Evolutionary conservation across 2,329 filamentous ascomycete genomes (phyloP), one percentile per base, ranked within the genome.

Genomic region (Trichoderma sp.): DNA sequence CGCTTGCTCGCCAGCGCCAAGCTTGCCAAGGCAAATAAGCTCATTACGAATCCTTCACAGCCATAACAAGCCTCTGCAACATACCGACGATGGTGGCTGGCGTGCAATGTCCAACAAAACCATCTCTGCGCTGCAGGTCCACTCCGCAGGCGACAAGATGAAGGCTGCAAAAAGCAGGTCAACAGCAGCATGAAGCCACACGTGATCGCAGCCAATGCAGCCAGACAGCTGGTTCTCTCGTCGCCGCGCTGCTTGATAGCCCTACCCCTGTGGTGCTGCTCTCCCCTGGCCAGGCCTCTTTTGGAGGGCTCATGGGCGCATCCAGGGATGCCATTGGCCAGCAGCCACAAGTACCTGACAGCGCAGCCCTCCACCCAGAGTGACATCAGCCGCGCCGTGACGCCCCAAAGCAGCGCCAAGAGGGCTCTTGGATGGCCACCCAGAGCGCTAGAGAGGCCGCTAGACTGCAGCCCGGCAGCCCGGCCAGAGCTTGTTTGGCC

Each of bases 291-390:
- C 43, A 37, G 30, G 52, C 61, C 52, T 56, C 52, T 58, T 66
- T 66, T 46, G 61, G 61, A 66, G 61, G 61, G 37, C 63, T 66
- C 63, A 66, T 66, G 63, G 37, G 26, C 37, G 24, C n/a, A 58
- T 26, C 24, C 18, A 8, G 52, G 26, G 21, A 10, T 58, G 58
- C 52, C 18, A 66, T 66, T 66, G 63, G 63, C 63, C 30, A 30
- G 28, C 52, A 26, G 52, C 28, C 26, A 21, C 51, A 66, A 59
- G 65, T 59, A 67, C 55, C 65, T 67, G 65, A 26, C 65, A 67
- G 65, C 55, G 55, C 54, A 52, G 18, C n/a, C 39, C 28, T 51
- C 55, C 43, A 30, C 43, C 39, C 28, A 39, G 28, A 67, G 65
- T 67, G 65, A 67, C 55, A 67, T 59, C 64, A 59, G 34, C 34